These are phyloP conservation scores for Oleoguttula mirabilis DNA, from an alignment of 495 filamentous ascomycete genomes.

Conservation along the genomic window DNA sequence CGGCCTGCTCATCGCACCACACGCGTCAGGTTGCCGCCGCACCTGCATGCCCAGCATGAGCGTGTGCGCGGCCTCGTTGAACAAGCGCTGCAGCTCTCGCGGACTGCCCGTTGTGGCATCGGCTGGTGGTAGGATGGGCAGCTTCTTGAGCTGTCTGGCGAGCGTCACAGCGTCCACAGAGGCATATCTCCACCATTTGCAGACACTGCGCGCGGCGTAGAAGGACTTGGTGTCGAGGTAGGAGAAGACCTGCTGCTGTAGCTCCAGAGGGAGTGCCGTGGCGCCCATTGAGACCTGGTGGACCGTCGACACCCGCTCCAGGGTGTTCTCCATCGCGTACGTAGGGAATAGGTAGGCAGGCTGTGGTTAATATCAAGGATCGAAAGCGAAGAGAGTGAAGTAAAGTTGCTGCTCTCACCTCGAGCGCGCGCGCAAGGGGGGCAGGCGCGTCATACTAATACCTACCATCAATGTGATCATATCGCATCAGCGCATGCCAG, in stretches of 20 bases:
- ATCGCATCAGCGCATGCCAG: too few relatives aligned
- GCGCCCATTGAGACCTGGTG: constrained; percentile 6
- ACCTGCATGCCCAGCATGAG: constrained; percentile 14
- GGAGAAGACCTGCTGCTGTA: constrained; percentile 17
- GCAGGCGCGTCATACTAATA: too few relatives aligned
- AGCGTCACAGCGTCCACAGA: constrained; percentile 11
- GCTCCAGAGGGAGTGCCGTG: constrained; percentile 13
- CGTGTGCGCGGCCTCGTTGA: constrained; percentile 7
- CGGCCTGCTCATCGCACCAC: background rate
- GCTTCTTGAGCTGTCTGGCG: constrained; percentile 8
- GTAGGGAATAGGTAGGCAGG: too few relatives aligned
- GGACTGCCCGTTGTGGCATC: background rate
- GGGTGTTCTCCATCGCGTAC: too few relatives aligned
- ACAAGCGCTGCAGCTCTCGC: constrained; percentile 4
- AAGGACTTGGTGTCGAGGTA: constrained; percentile 15
- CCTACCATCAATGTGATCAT: too few relatives aligned
- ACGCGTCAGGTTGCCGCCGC: background rate
- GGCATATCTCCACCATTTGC: constrained; percentile 15
- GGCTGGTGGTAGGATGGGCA: constrained; percentile 10
- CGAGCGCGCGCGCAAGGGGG: too few relatives aligned
- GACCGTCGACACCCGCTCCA: constrained; percentile 7
- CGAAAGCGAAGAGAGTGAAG: too few relatives aligned
- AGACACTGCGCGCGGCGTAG: constrained; percentile 19
- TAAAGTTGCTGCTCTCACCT: too few relatives aligned
- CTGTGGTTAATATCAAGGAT: too few relatives aligned